phyloP scores from a whole-genome alignment of 306 rosid species.

The Inga oerstediana region DNA sequence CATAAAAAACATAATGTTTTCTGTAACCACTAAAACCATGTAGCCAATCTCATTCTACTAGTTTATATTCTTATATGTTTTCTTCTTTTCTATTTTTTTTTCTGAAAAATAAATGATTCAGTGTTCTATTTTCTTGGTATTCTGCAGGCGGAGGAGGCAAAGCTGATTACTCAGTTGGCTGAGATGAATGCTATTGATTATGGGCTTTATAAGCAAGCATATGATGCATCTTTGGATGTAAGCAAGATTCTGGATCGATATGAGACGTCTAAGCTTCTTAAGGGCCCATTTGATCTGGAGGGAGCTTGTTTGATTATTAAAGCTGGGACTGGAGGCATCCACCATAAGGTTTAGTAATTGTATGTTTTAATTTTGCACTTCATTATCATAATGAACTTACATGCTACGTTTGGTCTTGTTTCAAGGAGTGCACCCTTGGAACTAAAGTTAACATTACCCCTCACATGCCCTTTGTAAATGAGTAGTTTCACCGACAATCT shows the following conservation, averaged over 20 bases:
- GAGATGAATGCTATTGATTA: constrained; percentile 69
- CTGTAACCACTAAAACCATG: constrained; percentile 19
- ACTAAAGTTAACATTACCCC: constrained; percentile 6
- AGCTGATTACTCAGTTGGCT: constrained; percentile 71
- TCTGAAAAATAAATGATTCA: background rate
- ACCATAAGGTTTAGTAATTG: constrained; percentile 60
- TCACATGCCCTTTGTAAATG: background rate
- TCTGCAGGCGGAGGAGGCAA: constrained; percentile 84
- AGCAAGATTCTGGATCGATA: constrained; percentile 70
- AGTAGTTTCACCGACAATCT: background rate
- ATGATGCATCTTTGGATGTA: constrained; percentile 68
- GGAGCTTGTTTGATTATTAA: constrained; percentile 77
- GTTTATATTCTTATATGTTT: background rate
- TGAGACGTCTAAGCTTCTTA: constrained; percentile 80
- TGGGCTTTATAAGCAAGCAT: constrained; percentile 82
- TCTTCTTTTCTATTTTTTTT: background rate
- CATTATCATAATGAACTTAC: background rate
- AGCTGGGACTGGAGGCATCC: constrained; percentile 52
- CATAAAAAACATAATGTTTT: background rate
- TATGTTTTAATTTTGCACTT: constrained; percentile 28
- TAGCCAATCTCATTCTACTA: background rate
- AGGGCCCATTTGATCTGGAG: constrained; percentile 70
- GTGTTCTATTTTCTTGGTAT: constrained; percentile 3
- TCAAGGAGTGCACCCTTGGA: background rate
- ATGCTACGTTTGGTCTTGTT: constrained; percentile 6